phyloP scores from a whole-genome alignment of 225 moss, liverwort and hornwort species.

The Physcomitrellopsis africana region DNA sequence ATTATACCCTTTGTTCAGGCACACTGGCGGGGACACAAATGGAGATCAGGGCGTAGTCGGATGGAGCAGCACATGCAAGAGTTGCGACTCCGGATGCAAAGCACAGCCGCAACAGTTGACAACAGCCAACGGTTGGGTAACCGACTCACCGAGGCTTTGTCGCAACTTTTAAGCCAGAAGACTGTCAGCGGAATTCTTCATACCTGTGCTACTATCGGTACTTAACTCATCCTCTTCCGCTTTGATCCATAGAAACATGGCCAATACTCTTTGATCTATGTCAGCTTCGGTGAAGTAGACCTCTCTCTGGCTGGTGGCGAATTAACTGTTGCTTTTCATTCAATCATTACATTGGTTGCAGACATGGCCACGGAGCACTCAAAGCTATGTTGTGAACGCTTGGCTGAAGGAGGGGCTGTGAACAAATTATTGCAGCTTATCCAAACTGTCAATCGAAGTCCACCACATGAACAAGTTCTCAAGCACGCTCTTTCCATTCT shows the following conservation, averaged over 20 bases:
- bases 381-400: conserved; percentile 67
- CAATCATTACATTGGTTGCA: conserved; percentile 34
- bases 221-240: neutral
- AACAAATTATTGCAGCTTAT: conserved; percentile 64
- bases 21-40: conserved; percentile 59
- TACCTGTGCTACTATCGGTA: conserved; percentile 85
- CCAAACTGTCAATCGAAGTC: conserved; percentile 81
- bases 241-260: neutral
- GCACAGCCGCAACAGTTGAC: conserved; percentile 66
- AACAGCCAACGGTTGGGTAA: conserved; percentile 75
- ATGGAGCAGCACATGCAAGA: conserved; percentile 52
- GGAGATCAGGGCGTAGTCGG: conserved; percentile 54
- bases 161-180: conserved; percentile 66
- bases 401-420: conserved; percentile 79
- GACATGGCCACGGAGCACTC: conserved; percentile 84
- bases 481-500: conserved; percentile 86
- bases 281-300: conserved; percentile 9
- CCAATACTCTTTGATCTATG: conserved; percentile 15
- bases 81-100: conserved; percentile 71
- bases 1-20: conserved; percentile 47
- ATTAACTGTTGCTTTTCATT: neutral
- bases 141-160: conserved; percentile 74
- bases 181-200: conserved; percentile 79
- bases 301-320: neutral
- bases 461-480: conserved; percentile 85